Base-by-base conservation (phyloP, 129 eudicot species). In the Heracleum sosnowskyi region DNA sequence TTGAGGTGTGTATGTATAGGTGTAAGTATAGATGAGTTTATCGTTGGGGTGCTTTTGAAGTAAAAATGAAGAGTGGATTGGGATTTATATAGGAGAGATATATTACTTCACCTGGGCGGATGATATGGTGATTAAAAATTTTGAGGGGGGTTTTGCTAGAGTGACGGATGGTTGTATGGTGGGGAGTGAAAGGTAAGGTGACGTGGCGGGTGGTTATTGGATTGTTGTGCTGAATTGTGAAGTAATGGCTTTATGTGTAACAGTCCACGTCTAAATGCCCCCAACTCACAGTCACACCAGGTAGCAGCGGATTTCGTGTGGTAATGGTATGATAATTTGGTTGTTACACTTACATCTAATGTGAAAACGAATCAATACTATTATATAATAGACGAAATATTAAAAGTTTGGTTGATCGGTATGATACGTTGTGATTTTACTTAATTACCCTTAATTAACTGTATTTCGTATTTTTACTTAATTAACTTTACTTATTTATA, bases 1-100 rank as follows among this genome's bases (percentile, higher is more conserved):
- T 66, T 12, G 73, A 29, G 28, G 41, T 16, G 42, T 20, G 15
- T 18, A 39, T 22, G 71, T 55, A 35, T 70, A 7, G 46, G 29
- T 70, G 29, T 2, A 15, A n/a, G 68, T 60, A 26, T 60, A 26
- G n/a, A 2, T 57, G 11, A 24, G 11, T 55, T 55, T 7, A 55
- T 55, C 64, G 64, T 55, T 55, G 66, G 13, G 66, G 62, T n/a
- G 66, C 33, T 57, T 57, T 57, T 77, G 80, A n/a, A 62, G 80
- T 60, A 57, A 55, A 53, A 39, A 60, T 40, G 37, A 18, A 39
- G 80, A 62, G 53, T 60, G 57, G 73, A 66, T 37, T 60, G 22
- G 80, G 31, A 28, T 60, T 60, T 77, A 76, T 77, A 77, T 60
- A 77, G 80, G 31, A 18, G 28, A 71, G 69, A 77, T 41, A 22